Evolutionary conservation across 2,329 filamentous ascomycete species (phyloP).

Genomic region (Aspergillus calidoustus): DNA sequence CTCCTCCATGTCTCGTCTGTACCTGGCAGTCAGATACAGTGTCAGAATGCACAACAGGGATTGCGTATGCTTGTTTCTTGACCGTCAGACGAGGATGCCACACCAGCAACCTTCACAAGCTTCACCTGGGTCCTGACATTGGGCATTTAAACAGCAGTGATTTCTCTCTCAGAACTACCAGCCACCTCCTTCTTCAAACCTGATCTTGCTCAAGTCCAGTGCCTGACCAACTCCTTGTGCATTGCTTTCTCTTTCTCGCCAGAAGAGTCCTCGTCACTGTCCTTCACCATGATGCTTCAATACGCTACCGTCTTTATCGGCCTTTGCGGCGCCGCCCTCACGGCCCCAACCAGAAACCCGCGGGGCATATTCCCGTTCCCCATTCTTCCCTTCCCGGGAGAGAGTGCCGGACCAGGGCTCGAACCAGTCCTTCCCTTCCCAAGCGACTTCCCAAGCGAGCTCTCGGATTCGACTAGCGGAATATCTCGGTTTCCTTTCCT

Average conservation of each 20-base stretch:
- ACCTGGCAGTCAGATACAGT: background rate
- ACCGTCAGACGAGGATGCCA: background rate
- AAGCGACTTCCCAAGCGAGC: background rate
- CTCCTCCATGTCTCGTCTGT: background rate
- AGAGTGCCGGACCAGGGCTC: background rate
- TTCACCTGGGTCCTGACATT: background rate
- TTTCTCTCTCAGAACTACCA: background rate
- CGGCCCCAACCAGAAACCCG: conserved; percentile 7
- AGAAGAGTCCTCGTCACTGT: background rate
- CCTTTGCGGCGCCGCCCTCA: conserved; percentile 16
- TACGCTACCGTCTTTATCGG: conserved; percentile 15
- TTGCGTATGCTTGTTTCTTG: conserved; percentile 8
- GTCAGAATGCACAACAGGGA: background rate
- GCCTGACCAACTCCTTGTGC: background rate
- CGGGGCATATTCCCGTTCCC: conserved; percentile 3
- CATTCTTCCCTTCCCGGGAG: conserved; percentile 1
- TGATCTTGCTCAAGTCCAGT: background rate
- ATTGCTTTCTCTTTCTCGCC: background rate
- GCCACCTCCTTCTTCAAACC: background rate
- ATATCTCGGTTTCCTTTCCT: background rate
- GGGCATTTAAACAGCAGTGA: background rate
- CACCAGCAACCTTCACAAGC: background rate
- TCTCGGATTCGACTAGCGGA: background rate
- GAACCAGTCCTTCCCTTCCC: conserved; percentile 3
- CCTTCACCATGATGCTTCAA: conserved; percentile 19